Evolutionary conservation across 2,329 filamentous ascomycete species (phyloP).

Genomic region (Pestalotiopsis sp.): DNA sequence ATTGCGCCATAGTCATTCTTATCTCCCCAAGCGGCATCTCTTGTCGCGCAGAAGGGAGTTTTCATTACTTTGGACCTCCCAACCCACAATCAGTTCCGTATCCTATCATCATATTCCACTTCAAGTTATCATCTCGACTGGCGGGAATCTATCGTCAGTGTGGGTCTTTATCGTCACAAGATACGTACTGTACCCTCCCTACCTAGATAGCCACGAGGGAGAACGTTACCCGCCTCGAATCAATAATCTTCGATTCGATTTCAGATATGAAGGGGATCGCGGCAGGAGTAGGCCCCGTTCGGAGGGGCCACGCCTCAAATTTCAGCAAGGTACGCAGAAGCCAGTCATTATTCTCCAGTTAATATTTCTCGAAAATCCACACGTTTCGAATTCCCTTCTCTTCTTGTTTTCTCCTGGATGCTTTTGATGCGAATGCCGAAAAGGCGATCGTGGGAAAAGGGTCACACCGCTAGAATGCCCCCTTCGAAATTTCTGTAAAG

Average conservation of each 20-base stretch:
- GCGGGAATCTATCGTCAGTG: neutral
- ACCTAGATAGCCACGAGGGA: neutral
- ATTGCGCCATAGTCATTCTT: neutral
- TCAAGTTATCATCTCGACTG: neutral
- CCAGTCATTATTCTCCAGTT: neutral
- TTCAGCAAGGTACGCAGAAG: constrained; percentile 31
- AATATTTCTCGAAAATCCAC: neutral
- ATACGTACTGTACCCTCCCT: neutral
- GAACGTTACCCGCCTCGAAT: neutral
- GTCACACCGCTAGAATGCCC: neutral
- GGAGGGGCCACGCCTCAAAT: constrained; percentile 40
- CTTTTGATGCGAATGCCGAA: neutral
- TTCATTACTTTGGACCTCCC: neutral
- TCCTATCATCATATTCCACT: neutral
- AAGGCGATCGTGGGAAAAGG: neutral
- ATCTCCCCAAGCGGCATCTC: neutral
- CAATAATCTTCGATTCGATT: neutral
- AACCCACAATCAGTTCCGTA: neutral
- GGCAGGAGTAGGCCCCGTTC: constrained; percentile 32
- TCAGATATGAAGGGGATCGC: constrained; percentile 34
- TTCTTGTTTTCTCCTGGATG: neutral
- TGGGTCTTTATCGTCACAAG: neutral
- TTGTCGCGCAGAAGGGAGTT: neutral
- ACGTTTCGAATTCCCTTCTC: neutral
- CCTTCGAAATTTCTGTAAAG: neutral